These are phyloP conservation scores for Sarcodon aspratus DNA, from an alignment of 768 basidiomycete genomes.

Conservation along the genomic window DNA sequence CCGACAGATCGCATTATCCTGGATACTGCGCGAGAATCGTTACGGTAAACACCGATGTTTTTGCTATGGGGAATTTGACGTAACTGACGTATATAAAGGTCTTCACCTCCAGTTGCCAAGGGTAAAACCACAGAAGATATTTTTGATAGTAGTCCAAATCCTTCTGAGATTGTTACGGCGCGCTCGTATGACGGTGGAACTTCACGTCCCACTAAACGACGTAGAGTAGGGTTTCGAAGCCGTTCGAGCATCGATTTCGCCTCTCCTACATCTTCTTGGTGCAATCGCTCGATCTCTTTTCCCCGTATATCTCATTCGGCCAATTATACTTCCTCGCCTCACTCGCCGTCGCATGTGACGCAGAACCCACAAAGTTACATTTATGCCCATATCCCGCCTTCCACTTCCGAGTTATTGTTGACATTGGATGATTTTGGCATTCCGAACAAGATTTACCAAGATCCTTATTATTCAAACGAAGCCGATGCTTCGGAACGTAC, in stretches of 20 bases:
- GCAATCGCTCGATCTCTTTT: not conserved
- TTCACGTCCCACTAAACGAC: not conserved
- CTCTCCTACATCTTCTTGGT: not conserved
- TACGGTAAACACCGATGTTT: no score
- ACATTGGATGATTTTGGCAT: slow-evolving; percentile 36
- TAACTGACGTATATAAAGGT: no score
- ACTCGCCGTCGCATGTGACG: not conserved
- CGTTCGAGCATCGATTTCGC: slow-evolving; percentile 11
- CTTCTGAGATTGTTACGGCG: not conserved
- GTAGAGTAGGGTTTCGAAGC: no score
- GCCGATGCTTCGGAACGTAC: slow-evolving; percentile 57
- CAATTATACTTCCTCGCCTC: slow-evolving; percentile 3
- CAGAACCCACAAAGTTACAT: slow-evolving; percentile 18
- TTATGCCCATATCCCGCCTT: slow-evolving; percentile 42
- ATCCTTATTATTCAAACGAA: slow-evolving; percentile 71
- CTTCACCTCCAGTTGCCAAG: no score
- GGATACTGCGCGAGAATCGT: no score
- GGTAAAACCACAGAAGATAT: no score
- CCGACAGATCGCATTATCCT: no score
- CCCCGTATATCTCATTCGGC: not conserved
- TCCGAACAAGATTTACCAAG: slow-evolving; percentile 52
- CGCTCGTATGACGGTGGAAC: not conserved
- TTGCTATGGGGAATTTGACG: no score
- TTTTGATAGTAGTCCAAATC: no score
- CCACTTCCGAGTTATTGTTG: slow-evolving; percentile 30